phyloP scores from a whole-genome alignment of 768 basidiomycete genomes.

The Auriculariales sp. region DNA sequence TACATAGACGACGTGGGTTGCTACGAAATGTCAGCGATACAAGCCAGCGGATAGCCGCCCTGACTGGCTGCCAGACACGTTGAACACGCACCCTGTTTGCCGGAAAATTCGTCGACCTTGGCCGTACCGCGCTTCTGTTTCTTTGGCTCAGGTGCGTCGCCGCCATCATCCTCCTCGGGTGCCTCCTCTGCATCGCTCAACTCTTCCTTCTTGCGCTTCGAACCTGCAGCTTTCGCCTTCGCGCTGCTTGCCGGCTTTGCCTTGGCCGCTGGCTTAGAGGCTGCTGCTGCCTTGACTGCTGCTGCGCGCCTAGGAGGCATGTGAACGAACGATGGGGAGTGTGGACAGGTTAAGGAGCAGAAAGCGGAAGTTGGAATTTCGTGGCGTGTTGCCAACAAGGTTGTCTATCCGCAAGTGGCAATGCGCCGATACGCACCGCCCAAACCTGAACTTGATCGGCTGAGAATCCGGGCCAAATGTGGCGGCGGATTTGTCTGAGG shows the following conservation, averaged over 20 bases:
- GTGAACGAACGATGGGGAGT: too few species aligned
- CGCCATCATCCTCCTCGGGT: background rate
- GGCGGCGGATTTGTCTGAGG: too few species aligned
- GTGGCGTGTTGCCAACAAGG: too few species aligned
- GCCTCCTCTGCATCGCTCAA: background rate
- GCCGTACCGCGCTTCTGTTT: slow-evolving; percentile 42
- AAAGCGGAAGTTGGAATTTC: too few species aligned
- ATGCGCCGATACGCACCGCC: too few species aligned
- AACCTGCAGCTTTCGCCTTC: background rate
- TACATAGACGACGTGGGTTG: slow-evolving; percentile 35
- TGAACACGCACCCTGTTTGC: slow-evolving; percentile 31
- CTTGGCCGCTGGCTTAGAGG: slow-evolving; percentile 8
- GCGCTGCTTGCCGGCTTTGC: slow-evolving; percentile 1
- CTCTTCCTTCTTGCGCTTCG: background rate
- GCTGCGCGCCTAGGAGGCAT: background rate
- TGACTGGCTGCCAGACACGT: background rate
- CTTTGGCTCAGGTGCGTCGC: slow-evolving; percentile 7
- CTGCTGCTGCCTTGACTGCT: slow-evolving; percentile 6
- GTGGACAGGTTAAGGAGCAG: too few species aligned
- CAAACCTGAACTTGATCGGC: too few species aligned
- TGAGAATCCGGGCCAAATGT: too few species aligned
- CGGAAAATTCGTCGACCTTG: slow-evolving; percentile 36
- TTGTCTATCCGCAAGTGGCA: too few species aligned
- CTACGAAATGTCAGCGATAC: slow-evolving; percentile 14
- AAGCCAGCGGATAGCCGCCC: background rate